A percentile compares a stretch with the other conserved stretches of the same genome.
Evolutionary conservation across 176 grass and related monocot genomes (phyloP).

Genomic region (Guadua angustifolia): DNA sequence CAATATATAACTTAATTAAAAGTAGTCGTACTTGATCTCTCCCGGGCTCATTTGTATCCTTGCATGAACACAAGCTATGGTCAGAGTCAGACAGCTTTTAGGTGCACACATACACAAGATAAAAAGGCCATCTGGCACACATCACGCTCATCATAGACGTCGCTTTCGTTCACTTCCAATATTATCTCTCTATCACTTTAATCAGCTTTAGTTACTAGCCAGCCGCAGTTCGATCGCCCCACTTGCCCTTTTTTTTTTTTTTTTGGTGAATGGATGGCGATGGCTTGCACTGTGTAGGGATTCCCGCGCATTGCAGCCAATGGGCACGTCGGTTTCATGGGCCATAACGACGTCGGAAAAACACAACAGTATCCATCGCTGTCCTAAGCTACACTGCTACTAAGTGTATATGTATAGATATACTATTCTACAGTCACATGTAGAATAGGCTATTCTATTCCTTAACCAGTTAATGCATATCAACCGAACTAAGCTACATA

Average conservation of each 20-base stretch:
- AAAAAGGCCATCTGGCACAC: constrained; percentile 14
- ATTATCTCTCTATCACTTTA: constrained; percentile 7
- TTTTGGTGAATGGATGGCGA: constrained; percentile 33
- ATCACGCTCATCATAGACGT: not conserved
- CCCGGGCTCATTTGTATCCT: too few species aligned
- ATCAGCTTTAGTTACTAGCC: constrained; percentile 14
- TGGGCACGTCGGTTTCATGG: constrained; percentile 35
- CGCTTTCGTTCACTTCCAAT: not conserved
- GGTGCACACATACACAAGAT: constrained; percentile 15
- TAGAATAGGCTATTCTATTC: too few species aligned
- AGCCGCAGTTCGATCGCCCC: not conserved
- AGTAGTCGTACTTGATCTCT: too few species aligned
- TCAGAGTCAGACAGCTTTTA: not conserved
- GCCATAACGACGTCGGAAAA: constrained; percentile 35
- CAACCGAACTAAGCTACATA: too few species aligned
- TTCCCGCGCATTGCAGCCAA: constrained; percentile 22
- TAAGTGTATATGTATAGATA: too few species aligned
- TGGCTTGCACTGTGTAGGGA: not conserved
- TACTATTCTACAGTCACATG: too few species aligned
- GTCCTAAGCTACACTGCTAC: too few species aligned
- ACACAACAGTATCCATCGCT: constrained; percentile 1
- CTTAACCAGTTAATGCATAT: too few species aligned
- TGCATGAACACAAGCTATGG: too few species aligned
- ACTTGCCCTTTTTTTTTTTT: not conserved
- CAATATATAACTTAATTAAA: too few species aligned